Evolutionary conservation across 495 filamentous ascomycete species (phyloP), one percentile per base, ranked within the genome.

Genomic region (Talaromyces stipitatus): DNA sequence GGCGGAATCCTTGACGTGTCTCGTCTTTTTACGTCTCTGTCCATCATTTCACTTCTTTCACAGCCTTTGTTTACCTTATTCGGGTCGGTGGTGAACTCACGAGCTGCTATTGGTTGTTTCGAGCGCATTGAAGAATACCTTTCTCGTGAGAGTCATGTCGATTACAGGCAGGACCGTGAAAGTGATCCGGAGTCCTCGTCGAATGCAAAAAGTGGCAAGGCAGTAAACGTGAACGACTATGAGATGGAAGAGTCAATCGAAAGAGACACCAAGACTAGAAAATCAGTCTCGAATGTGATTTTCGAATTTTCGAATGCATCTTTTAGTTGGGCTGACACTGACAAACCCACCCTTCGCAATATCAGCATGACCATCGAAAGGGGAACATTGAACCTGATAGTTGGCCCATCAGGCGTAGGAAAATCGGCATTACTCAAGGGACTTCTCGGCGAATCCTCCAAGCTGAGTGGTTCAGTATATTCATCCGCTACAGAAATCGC

Each of bases 321-420:
- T 14, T 47, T 58, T 23, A 48, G 22, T 2, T 61, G 59, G 59
- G 43, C 32, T 33, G 12, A 16, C 16, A 38, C 62, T 7, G 6
- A 54, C 16, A 33, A 54, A 26, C 63, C 71, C 3, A 14, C 71
- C 16, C 27, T 76, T 1, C 55, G 56, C 14, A 50, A 59, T 11
- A 59, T 70, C 29, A 64, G 64, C 30, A 33, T 72, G 18, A 57
- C 14, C 10, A 67, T 79, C 48, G 58, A 58, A 0, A 58, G 64
- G 26, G 60, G 77, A 7, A 77, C 69, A 9, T 61, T 80, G 10
- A 79, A 74, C 3, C 75, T 83, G 61, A 60, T 87, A 12, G 68
- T 84, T 43, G 84, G 84, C 12, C 80, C 83, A 2, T 79, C 83
- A 6, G 82, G 82, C 5, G 81, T 74, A 46, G 85, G 85, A 5